phyloP scores from a whole-genome alignment of 2,329 filamentous ascomycete genomes.

The Monilinia polystroma region DNA sequence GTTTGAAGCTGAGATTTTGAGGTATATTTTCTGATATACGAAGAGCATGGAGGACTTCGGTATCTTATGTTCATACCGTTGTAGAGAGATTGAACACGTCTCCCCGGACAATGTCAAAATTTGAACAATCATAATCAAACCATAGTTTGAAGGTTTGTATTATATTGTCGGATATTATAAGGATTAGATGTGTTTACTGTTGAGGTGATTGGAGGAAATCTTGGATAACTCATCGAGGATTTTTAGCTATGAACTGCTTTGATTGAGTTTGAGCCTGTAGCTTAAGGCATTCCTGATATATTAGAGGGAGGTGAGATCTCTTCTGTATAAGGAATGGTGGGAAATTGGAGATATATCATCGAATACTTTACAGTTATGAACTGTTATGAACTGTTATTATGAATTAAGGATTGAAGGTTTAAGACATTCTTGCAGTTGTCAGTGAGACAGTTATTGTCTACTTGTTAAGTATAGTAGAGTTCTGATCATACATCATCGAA shows the following conservation, averaged over 20 bases:
- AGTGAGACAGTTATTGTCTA: not conserved
- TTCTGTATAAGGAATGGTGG: too few relatives aligned
- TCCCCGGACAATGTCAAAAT: too few relatives aligned
- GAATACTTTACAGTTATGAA: not conserved
- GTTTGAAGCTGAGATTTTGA: not conserved
- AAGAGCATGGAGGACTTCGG: too few relatives aligned
- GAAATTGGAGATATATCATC: not conserved
- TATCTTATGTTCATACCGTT: not conserved
- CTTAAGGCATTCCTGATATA: too few relatives aligned
- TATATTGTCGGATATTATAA: not conserved
- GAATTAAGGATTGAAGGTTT: not conserved
- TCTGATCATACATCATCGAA: too few relatives aligned
- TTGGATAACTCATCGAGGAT: too few relatives aligned
- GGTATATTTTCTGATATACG: not conserved
- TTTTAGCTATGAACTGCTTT: not conserved
- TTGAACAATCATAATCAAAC: not conserved
- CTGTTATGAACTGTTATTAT: not conserved
- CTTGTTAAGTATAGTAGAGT: not conserved
- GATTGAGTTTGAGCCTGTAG: not conserved
- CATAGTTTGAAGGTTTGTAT: not conserved
- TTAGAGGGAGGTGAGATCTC: not conserved
- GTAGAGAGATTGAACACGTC: not conserved
- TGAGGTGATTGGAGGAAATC: not conserved
- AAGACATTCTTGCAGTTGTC: not conserved
- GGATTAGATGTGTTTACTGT: fast-evolving